Conservation (phyloP, 768 basidiomycete genomes). For the Suillus subalutaceus region DNA sequence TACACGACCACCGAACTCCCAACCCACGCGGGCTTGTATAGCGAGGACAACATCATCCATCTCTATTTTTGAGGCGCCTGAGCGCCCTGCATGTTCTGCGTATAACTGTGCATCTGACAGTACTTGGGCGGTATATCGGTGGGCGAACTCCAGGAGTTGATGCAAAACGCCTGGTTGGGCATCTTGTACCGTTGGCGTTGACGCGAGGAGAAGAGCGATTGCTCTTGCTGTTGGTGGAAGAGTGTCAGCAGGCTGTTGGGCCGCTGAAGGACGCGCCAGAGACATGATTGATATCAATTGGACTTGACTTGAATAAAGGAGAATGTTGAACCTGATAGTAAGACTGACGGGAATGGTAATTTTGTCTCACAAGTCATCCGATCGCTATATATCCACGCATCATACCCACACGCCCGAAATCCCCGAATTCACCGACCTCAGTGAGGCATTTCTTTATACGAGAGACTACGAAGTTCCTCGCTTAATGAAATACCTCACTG, state of each 20-base stretch:
- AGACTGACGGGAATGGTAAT: not conserved
- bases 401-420: not conserved
- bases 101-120: slow-evolving; percentile 86
- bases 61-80: slow-evolving; percentile 67
- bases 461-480: too few species aligned
- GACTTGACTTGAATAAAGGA: not conserved
- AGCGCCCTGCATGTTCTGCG: slow-evolving; percentile 80
- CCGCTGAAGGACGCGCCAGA: slow-evolving; percentile 31
- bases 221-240: slow-evolving; percentile 85
- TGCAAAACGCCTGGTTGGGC: slow-evolving; percentile 85
- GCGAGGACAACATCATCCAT: slow-evolving; percentile 82
- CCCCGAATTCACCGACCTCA: too few species aligned
- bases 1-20: slow-evolving; percentile 89
- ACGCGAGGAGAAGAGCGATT: slow-evolving; percentile 81
- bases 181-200: slow-evolving; percentile 83
- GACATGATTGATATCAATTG: slow-evolving; percentile 37
- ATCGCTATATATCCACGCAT: too few species aligned
- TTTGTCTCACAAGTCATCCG: not conserved
- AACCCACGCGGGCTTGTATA: slow-evolving; percentile 87
- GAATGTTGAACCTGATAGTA: not conserved
- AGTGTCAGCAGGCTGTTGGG: slow-evolving; percentile 50
- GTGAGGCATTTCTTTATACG: too few species aligned
- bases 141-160: slow-evolving; percentile 85
- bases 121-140: slow-evolving; percentile 82
- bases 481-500: too few species aligned